Conservation (phyloP, 176 grass and related monocot species). For the Rhynchospora breviuscula region DNA sequence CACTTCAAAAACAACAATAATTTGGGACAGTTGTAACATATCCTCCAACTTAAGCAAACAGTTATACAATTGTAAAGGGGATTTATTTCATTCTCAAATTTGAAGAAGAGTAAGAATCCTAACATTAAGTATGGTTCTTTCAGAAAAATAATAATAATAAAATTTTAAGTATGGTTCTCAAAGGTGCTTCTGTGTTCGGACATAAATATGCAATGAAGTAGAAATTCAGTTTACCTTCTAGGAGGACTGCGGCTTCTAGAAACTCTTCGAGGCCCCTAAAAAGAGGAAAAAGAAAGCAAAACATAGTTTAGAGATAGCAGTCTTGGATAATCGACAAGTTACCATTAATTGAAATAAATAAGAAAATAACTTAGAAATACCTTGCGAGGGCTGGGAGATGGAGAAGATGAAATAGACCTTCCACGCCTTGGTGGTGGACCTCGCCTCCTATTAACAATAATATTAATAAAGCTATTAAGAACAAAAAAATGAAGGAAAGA, state of each 20-base stretch:
- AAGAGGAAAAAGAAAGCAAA: background rate
- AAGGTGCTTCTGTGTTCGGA: background rate
- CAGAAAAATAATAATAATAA: background rate
- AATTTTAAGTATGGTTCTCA: background rate
- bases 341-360: background rate
- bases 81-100: background rate
- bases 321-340: background rate
- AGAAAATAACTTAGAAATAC: background rate
- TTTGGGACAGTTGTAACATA: background rate
- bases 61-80: background rate
- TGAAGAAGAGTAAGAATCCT: background rate
- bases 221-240: constrained; percentile 49
- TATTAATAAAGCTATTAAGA: background rate
- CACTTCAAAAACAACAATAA: background rate
- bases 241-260: constrained; percentile 95
- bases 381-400: constrained; percentile 75
- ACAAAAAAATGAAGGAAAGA: background rate
- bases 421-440: constrained; percentile 82
- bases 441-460: constrained; percentile 43
- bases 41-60: background rate
- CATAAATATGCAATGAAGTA: background rate
- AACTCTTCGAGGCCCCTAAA: constrained; percentile 66
- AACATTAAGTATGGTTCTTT: background rate
- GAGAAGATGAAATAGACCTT: constrained; percentile 83
- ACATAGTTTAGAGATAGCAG: background rate